Base-by-base conservation (phyloP, 1,284 basidiomycete species). In the Cryptococcus sp. region DNA sequence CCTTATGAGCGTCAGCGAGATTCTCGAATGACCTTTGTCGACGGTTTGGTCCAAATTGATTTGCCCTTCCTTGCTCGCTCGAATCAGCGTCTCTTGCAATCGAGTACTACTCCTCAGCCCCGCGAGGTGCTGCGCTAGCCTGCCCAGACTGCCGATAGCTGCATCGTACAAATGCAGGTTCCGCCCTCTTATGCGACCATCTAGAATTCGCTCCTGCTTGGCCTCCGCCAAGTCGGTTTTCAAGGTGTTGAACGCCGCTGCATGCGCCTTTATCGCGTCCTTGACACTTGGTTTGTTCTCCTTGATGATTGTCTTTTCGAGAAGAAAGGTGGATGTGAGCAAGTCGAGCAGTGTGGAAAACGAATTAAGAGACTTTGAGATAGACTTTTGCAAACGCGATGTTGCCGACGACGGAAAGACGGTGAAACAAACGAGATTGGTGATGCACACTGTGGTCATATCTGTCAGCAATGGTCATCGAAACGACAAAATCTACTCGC, bases 121-220 rank as follows among this genome's bases (percentile, higher is more conserved):
- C 52, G 88, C 92, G 43, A 96, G 78, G 79, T 96, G 93, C 71
- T 97, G 93, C 0, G 90, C 93, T 3, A 97, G 83, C 17, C 91
- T 82, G 60, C 89, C 93, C 69, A 97, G 81, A 63, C 86, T 88
- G 55, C 86, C 86, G 5, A 95, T 86, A 0, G 90, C 89, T 59
- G 91, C 89, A 62, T 91, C 88, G 65, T 96, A 95, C 0, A 89
- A 86, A 54, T 82, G 75, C 42, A 82, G 77, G 15, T 82, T 79
- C 25, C 80, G 65, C 1, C 79, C 65, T 71, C 82, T 58, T 76
- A 83, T 79, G 3, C 81, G 72, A 0, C 72, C 63, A 58, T 81
- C 76, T n/a, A 80, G 71, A 13, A 88, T 77, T 76, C 90, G 86
- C 75, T 97, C 93, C 17, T 87, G 88, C 63, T 87, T 87, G 5